phyloP scores from a whole-genome alignment of 1,284 basidiomycete genomes.

The Rhizoctonia solani region DNA sequence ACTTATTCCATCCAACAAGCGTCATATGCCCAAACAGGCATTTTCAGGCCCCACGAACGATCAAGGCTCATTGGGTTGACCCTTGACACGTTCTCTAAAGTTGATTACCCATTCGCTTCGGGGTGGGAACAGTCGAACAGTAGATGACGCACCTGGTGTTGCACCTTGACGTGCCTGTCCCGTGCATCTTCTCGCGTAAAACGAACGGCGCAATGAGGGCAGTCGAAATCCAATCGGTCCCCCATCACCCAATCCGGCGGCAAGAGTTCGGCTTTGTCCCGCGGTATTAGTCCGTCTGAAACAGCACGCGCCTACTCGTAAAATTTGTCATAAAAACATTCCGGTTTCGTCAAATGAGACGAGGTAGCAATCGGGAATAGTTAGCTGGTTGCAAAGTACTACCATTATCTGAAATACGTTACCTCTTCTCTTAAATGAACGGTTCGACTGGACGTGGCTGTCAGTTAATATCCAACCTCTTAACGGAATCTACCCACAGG shows the following conservation, averaged over 20 bases:
- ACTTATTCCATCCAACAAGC: no score
- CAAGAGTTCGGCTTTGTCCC: slow-evolving; percentile 22
- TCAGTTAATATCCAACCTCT: neutral
- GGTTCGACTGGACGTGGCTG: slow-evolving; percentile 12
- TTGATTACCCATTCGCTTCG: no score
- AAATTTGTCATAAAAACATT: no score
- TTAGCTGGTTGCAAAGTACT: no score
- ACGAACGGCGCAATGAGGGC: slow-evolving; percentile 28
- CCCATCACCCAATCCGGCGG: slow-evolving; percentile 33
- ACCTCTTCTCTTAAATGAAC: slow-evolving; percentile 32
- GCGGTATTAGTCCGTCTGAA: slow-evolving; percentile 30
- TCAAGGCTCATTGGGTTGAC: no score
- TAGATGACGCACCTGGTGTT: slow-evolving; percentile 33
- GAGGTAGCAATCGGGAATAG: neutral
- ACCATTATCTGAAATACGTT: neutral
- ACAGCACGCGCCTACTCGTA: slow-evolving; percentile 21
- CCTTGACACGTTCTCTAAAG: no score
- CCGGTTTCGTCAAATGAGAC: neutral
- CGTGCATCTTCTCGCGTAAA: slow-evolving; percentile 33
- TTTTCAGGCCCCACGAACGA: no score
- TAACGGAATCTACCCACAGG: slow-evolving; percentile 6
- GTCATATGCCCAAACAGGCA: no score
- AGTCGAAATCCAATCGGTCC: slow-evolving; percentile 31
- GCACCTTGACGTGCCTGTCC: slow-evolving; percentile 33
- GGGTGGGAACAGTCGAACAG: neutral